Percentiles rank a stretch among this genome's conserved stretches.
These are phyloP conservation scores for Aureobasidium musti DNA, from an alignment of 2,329 filamentous ascomycete species.

Conservation along the genomic window DNA sequence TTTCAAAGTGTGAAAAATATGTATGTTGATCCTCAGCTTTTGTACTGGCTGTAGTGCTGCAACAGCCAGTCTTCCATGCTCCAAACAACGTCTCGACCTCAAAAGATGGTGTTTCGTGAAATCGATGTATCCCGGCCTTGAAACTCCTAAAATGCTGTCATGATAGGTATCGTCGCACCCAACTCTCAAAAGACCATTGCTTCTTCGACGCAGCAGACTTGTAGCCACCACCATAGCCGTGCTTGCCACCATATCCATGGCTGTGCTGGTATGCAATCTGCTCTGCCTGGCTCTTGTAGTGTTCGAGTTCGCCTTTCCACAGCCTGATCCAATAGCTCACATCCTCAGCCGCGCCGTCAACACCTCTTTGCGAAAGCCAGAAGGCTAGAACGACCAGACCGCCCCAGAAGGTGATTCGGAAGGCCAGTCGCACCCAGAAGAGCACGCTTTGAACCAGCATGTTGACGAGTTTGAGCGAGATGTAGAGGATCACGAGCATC, in stretches of 20 bases:
- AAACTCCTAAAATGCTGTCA: slow-evolving; percentile 16
- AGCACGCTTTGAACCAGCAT: slow-evolving; percentile 71
- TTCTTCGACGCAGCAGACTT: slow-evolving; percentile 19
- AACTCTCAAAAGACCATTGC: slow-evolving; percentile 12
- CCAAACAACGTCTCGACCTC: neutral
- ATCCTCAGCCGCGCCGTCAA: slow-evolving; percentile 66
- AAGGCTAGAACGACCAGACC: slow-evolving; percentile 57
- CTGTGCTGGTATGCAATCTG: slow-evolving; percentile 16
- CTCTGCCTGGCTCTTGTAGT: slow-evolving; percentile 41
- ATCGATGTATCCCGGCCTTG: neutral
- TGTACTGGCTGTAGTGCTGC: neutral
- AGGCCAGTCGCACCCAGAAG: slow-evolving; percentile 71
- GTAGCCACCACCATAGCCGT: slow-evolving; percentile 7
- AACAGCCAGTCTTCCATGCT: neutral
- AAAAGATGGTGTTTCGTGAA: neutral
- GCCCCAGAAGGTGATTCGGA: slow-evolving; percentile 66
- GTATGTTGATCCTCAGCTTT: neutral
- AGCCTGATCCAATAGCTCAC: slow-evolving; percentile 44
- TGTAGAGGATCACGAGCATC: slow-evolving; percentile 62
- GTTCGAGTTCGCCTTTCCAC: slow-evolving; percentile 46
- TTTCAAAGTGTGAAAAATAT: neutral
- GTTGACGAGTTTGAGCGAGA: slow-evolving; percentile 65
- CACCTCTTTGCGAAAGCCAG: slow-evolving; percentile 62
- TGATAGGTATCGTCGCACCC: neutral
- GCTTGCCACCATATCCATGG: slow-evolving; percentile 21